Percentiles rank a stretch among this genome's conserved stretches.
Evolutionary conservation across 2,329 filamentous ascomycete genomes (phyloP).

Genomic region (Macroventuria anomochaeta): DNA sequence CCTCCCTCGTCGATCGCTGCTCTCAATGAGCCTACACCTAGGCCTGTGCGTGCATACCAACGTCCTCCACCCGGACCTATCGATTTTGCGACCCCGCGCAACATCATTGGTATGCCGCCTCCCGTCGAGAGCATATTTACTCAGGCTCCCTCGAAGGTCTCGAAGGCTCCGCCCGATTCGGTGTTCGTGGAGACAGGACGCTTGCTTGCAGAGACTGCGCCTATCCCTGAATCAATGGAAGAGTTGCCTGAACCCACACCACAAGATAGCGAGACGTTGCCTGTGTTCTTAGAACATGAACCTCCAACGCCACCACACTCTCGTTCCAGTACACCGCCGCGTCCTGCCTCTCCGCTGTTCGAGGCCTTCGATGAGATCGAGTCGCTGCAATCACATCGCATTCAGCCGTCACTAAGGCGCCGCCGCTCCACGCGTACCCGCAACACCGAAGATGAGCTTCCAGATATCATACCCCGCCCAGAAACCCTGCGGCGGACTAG

Average conservation of each 20-base stretch:
- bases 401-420: constrained; percentile 32
- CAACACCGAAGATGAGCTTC: constrained; percentile 37
- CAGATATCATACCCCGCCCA: constrained; percentile 24
- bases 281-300: constrained; percentile 17
- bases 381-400: constrained; percentile 36
- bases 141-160: constrained; percentile 25
- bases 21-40: constrained; percentile 15
- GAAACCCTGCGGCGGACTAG: constrained; percentile 37
- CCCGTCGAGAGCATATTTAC: constrained; percentile 29
- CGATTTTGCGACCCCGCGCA: constrained; percentile 35
- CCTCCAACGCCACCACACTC: constrained; percentile 38
- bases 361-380: constrained; percentile 47
- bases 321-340: constrained; percentile 32
- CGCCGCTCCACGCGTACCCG: constrained; percentile 41
- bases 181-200: constrained; percentile 14
- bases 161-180: constrained; percentile 14
- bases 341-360: constrained; percentile 42
- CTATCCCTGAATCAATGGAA: constrained; percentile 20
- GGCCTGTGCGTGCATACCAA: constrained; percentile 29
- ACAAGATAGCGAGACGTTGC: constrained; percentile 14
- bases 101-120: constrained; percentile 30
- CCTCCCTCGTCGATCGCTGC: constrained; percentile 31
- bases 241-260: constrained; percentile 12
- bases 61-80: constrained; percentile 40
- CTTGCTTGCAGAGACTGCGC: constrained; percentile 6